Percentiles rank a stretch among this genome's conserved stretches.
phyloP scores from a whole-genome alignment of 257 asterid genomes.

The Misopates orontium region DNA sequence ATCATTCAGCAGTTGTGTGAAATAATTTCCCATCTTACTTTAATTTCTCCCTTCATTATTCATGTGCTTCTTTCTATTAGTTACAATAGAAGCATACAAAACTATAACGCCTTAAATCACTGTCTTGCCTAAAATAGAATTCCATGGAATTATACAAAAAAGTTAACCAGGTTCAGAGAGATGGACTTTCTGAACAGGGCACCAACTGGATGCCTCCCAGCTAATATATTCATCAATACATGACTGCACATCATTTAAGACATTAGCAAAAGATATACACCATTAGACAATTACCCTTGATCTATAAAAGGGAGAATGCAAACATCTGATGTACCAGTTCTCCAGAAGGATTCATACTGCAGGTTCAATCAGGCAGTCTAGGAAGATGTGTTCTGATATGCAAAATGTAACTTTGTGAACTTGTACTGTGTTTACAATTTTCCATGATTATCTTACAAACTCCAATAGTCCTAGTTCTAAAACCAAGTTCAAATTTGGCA shows the following conservation, averaged over 20 bases:
- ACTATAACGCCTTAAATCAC: too few relatives aligned
- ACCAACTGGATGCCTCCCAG: not conserved
- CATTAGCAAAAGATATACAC: not conserved
- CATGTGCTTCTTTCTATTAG: not conserved
- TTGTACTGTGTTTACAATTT: not conserved
- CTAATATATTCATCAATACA: not conserved
- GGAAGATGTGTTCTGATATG: not conserved
- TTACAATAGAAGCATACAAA: too few relatives aligned
- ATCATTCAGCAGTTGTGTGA: too few relatives aligned
- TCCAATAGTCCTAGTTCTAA: too few relatives aligned
- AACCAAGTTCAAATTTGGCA: not conserved
- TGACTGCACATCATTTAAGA: not conserved
- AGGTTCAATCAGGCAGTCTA: not conserved
- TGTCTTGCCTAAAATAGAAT: not conserved
- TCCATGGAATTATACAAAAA: not conserved
- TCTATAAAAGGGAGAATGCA: not conserved
- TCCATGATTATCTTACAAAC: not conserved
- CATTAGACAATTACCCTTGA: not conserved
- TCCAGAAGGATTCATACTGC: not conserved
- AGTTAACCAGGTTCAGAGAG: not conserved
- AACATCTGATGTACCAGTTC: not conserved
- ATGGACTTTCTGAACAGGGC: not conserved
- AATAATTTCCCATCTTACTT: constrained; percentile 19
- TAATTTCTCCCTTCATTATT: constrained; percentile 3
- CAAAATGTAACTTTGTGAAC: not conserved